Conservation (phyloP, 257 asterid genomes). For the Prunella vulgaris region DNA sequence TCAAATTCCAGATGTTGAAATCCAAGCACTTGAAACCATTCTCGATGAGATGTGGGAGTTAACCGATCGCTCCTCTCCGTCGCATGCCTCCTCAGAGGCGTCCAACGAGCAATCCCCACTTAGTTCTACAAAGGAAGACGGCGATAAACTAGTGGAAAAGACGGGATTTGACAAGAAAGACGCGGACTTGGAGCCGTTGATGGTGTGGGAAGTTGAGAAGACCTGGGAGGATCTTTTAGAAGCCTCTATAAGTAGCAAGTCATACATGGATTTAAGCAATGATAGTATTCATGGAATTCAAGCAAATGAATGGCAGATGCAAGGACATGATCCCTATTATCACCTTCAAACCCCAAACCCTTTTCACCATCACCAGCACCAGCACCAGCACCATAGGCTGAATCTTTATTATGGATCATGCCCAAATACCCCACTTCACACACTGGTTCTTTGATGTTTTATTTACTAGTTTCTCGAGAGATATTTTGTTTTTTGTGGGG, state of each 20-base stretch:
- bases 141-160: not conserved
- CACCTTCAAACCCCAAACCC: constrained; percentile 30
- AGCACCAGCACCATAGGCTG: constrained; percentile 16
- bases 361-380: no score
- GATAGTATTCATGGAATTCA: not conserved
- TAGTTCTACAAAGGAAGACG: constrained; percentile 19
- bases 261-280: constrained; percentile 20
- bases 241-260: constrained; percentile 38
- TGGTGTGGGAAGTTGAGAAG: constrained; percentile 39
- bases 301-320: constrained; percentile 36
- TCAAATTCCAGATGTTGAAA: constrained; percentile 47
- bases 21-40: constrained; percentile 50
- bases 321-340: constrained; percentile 27
- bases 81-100: constrained; percentile 19
- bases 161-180: constrained; percentile 9
- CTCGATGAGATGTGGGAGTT: constrained; percentile 62
- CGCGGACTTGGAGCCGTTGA: constrained; percentile 38
- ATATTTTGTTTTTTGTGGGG: not conserved
- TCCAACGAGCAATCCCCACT: constrained; percentile 24
- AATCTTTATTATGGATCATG: constrained; percentile 22
- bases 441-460: constrained; percentile 28
- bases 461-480: not conserved
- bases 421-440: constrained; percentile 25
- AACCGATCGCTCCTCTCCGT: constrained; percentile 40
- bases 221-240: constrained; percentile 63